phyloP scores from a whole-genome alignment of 2,329 filamentous ascomycete species.

The Metarhizium robertsii region DNA sequence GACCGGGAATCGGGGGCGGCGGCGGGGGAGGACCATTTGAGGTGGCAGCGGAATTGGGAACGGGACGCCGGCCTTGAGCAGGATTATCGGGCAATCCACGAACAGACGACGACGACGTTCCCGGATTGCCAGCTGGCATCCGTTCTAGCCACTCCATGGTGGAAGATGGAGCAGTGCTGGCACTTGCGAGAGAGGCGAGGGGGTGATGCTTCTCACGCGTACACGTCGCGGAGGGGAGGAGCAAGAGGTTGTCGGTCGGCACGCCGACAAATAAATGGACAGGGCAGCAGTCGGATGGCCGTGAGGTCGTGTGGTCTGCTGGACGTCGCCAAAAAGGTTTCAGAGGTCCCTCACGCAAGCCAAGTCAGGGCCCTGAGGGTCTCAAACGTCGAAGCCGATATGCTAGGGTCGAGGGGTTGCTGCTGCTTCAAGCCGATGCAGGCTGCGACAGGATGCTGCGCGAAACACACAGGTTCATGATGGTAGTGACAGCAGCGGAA shows the following conservation, averaged over 20 bases:
- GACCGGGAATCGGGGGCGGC: constrained; percentile 35
- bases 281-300: not conserved
- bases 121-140: constrained; percentile 14
- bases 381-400: constrained; percentile 11
- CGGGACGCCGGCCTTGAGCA: constrained; percentile 27
- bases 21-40: constrained; percentile 28
- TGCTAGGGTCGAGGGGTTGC: not conserved
- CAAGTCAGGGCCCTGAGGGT: constrained; percentile 11
- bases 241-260: not conserved
- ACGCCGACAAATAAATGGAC: not conserved
- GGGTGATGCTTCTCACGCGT: constrained; percentile 1
- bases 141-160: constrained; percentile 27
- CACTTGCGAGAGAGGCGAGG: constrained; percentile 7
- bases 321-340: constrained; percentile 15
- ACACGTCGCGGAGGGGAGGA: constrained; percentile 4
- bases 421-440: constrained; percentile 19
- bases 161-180: constrained; percentile 10
- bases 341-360: constrained; percentile 17
- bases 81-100: constrained; percentile 32
- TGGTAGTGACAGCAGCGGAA: constrained; percentile 10
- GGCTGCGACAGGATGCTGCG: constrained; percentile 15
- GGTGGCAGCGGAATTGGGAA: constrained; percentile 27
- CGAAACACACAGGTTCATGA: constrained; percentile 21
- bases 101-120: constrained; percentile 15
- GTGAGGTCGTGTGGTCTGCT: not conserved